Evolutionary conservation across 1,284 basidiomycete genomes (phyloP), one percentile per base, ranked within the genome.

Genomic region (Ceratobasidium sp.): DNA sequence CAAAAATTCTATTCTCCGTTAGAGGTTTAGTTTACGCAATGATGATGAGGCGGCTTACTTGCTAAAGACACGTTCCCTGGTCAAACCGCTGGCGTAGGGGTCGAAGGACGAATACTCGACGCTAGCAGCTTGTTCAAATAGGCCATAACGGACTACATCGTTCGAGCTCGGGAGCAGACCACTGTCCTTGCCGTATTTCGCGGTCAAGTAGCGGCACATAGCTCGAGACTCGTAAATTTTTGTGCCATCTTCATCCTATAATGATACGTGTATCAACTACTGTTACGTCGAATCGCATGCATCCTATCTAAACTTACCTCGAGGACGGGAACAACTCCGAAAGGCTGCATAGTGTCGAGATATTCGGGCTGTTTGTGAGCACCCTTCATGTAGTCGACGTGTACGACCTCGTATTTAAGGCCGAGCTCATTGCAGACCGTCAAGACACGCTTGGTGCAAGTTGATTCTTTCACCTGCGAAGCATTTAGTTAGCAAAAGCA

Each of bases 81-180:
- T 20, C 33, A 62, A 79, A 3, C 77, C 78, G 12, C 79, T 77
- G 1, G 81, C 82, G 20, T 73, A 50, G 20, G 82, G 79, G 69
- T 84, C 82, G 65, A 84, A 85, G 78, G 84, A 81, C 67, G 81
- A 79, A 44, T 80, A 68, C 79, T 86, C 85, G 65, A 84, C 78
- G 10, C 80, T 82, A 64, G 79, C 80, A 1, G 83, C 84, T 66
- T 82, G 81, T 75, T 85, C 84, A 79, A 84, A 83, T 26, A 77
- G 79, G 28, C 82, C 84, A 71, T 81, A 82, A 1, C 80, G 79
- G 23, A 77, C 79, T 15, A 80, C 64, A 71, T 84, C 82, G 56
- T 69, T 50, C 38, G 75, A 38, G 26, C 76, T 48, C 26, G 74
- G 70, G 15, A 77, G 26, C 50, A 79, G 77, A 20, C 62, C 54